Conservation (phyloP, 306 rosid species). For the Trifolium subterraneum region DNA sequence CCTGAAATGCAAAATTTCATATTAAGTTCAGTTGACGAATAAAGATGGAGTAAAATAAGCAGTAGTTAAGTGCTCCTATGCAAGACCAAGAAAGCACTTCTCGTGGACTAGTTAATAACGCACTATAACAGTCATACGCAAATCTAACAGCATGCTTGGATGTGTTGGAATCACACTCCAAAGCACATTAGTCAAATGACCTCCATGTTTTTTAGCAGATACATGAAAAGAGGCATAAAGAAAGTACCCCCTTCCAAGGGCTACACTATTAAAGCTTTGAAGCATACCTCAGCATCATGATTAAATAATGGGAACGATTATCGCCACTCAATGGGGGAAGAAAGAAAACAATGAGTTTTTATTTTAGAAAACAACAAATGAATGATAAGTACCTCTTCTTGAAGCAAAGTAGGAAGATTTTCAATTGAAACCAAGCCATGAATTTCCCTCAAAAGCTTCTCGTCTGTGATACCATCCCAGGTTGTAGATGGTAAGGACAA, state of each 20-base stretch:
- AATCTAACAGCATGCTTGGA: no score
- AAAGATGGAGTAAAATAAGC: slow-evolving; percentile 5
- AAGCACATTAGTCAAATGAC: no score
- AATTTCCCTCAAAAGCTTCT: slow-evolving; percentile 64
- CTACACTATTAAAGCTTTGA: not conserved
- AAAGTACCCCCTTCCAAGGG: not conserved
- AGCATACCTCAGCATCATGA: not conserved
- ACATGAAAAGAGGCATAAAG: no score
- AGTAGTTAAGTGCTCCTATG: no score
- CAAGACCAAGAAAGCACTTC: not conserved
- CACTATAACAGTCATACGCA: not conserved
- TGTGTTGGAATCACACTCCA: no score
- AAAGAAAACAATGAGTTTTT: no score
- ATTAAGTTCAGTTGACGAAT: not conserved
- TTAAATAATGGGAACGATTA: not conserved
- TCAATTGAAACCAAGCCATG: slow-evolving; percentile 62
- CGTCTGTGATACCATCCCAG: slow-evolving; percentile 75
- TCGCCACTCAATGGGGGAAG: not conserved
- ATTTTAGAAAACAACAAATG: not conserved
- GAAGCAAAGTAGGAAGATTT: slow-evolving; percentile 79
- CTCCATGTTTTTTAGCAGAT: no score
- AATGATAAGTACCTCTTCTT: slow-evolving; percentile 77
- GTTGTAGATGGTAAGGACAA: slow-evolving; percentile 80
- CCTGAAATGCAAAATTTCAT: slow-evolving; percentile 56
- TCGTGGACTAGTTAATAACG: not conserved